Evolutionary conservation across 2,329 filamentous ascomycete genomes (phyloP), one percentile per base, ranked within the genome.

Genomic region (Verticillium zaregamsianum): DNA sequence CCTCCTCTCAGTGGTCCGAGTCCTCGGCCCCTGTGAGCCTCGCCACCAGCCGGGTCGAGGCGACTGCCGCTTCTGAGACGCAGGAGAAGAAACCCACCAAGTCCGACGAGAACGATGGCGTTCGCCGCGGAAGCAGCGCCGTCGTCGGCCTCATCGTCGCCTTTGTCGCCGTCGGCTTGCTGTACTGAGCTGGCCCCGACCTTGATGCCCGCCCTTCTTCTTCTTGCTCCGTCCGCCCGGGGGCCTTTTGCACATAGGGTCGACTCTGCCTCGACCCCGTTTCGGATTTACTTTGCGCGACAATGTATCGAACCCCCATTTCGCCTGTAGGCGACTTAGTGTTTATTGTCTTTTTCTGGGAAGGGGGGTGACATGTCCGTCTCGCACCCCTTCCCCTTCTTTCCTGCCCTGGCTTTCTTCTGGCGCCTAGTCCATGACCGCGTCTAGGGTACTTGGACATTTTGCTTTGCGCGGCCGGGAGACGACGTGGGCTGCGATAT

Each of bases 61-160:
- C 45, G 23, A 63, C 68, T 58, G 71, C 71, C 64, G 68, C 63
- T 61, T 62, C 63, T 35, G 64, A 60, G 33, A 68, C 62, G 49
- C 66, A 67, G 23, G 68, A 70, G 28, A 65, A 71, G 12, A 65
- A 72, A 11, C 68, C 77, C 14, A 70, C 70, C 14, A 71, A 74
- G 20, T 71, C 76, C n/a, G 73, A 74, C 65, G 73, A 79, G 67
- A 83, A 75, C 64, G 81, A 83, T 65, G 80, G 77, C 23, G 75
- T 76, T 17, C 79, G 78, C 55, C 78, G 84, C 66, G 79, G 80
- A 58, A 79, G 79, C 59, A 77, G 79, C 57, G 82, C 84, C 58
- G 71, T 84, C 45, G 82, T 77, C 8, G 82, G 84, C 55, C 76
- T 87, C 25, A 74, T 86, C 54, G 77, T 86, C 55, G 84, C 84